Base-by-base conservation (phyloP, 345 rosid genomes). In the Gossypium rotundifolium region DNA sequence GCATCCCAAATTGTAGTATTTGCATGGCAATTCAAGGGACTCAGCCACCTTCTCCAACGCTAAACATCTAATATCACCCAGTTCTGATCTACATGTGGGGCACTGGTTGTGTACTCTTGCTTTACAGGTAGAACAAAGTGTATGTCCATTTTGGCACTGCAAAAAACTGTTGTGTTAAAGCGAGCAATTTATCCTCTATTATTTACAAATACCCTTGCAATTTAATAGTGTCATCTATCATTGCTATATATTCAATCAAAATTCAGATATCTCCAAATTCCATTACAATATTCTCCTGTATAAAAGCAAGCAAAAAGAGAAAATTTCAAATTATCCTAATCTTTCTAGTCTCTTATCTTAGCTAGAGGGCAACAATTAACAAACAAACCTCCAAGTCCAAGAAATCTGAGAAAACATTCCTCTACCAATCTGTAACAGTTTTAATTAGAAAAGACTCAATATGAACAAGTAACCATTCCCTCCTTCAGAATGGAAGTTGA, bases 131-230 rank as follows among this genome's bases (percentile, higher is more conserved):
- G 91, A 90, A 83, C 96, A 90, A 16, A 90, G 81, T 13, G 96
- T 90, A 74, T 90, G 96, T 46, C 96, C 96, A 62, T 90, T 90
- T 70, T 84, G 93, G 60, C 96, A 90, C 95, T 90, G 88, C 85
- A 82, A 59, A 75, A 72, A 69, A 77, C 62, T 14, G 49, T 18
- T 42, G 3, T 42, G 72, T 69, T 65, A 65, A 68, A 58, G 25
- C 44, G n/a, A 20, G 38, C 73, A 64, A 51, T 44, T 70, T 61
- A 58, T 73, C 48, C 23, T 66, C 74, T 40, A 60, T 57, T 27
- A 14, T 42, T 65, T 49, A 44, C 71, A 67, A 27, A 61, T 20
- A 67, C 22, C 18, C 18, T 29, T 12, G 53, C 17, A 11, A 48
- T 13, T 3, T 10, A 48, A 48, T 48, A 48, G 52, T 49, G 16